Conservation (phyloP, 2,329 filamentous ascomycete genomes). For the Coniella vitis region DNA sequence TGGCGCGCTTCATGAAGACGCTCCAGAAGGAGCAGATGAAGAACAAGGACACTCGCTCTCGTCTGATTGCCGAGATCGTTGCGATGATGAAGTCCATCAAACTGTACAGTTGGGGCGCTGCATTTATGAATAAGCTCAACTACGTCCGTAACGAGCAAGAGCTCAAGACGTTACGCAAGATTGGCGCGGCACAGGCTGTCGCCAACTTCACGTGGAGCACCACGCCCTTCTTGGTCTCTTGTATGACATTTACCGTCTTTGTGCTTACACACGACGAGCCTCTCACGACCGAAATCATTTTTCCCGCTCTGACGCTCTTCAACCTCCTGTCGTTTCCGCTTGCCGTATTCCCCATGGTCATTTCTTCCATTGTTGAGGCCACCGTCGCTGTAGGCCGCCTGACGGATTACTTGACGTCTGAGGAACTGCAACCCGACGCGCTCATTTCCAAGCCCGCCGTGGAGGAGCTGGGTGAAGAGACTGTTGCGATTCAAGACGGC, state of each 20-base stretch:
- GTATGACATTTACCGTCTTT: slow-evolving; percentile 91
- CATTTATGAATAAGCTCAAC: slow-evolving; percentile 97
- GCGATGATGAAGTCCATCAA: slow-evolving; percentile 99
- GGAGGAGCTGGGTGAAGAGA: slow-evolving; percentile 74
- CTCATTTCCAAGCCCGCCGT: slow-evolving; percentile 64
- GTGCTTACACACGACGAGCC: slow-evolving; percentile 76
- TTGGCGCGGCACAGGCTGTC: slow-evolving; percentile 86
- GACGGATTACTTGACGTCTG: slow-evolving; percentile 75
- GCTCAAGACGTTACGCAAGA: slow-evolving; percentile 90
- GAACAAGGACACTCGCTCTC: slow-evolving; percentile 91
- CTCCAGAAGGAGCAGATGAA: slow-evolving; percentile 97
- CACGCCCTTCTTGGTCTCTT: slow-evolving; percentile 95
- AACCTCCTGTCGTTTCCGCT: slow-evolving; percentile 94
- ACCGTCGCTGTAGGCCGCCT: slow-evolving; percentile 85
- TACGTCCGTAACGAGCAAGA: slow-evolving; percentile 94
- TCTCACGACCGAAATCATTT: slow-evolving; percentile 89
- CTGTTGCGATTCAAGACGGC: slow-evolving; percentile 73
- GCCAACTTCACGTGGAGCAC: slow-evolving; percentile 98
- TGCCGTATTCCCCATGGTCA: slow-evolving; percentile 93
- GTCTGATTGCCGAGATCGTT: slow-evolving; percentile 93
- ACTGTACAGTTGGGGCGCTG: slow-evolving; percentile 92
- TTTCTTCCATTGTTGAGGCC: slow-evolving; percentile 91
- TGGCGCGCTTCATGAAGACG: slow-evolving; percentile 87
- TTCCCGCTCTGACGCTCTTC: slow-evolving; percentile 89
- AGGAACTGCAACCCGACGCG: slow-evolving; percentile 84